phyloP scores from a whole-genome alignment of 1,284 basidiomycete species.

The Fomes fomentarius region DNA sequence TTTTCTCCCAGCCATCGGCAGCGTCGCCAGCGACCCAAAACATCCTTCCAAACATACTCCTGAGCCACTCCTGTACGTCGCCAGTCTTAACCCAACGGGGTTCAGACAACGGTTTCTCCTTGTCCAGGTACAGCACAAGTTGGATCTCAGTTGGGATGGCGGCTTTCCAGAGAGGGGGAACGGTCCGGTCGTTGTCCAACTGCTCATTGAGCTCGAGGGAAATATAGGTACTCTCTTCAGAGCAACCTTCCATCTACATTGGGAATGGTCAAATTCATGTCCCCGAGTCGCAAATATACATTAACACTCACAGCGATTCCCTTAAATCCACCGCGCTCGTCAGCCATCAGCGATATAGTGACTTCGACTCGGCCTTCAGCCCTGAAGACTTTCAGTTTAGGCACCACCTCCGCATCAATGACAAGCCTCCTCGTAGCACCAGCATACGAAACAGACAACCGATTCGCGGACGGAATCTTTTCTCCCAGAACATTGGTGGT shows the following conservation, averaged over 20 bases:
- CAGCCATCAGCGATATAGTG: constrained; percentile 58
- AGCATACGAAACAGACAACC: constrained; percentile 94
- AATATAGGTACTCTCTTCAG: constrained; percentile 69
- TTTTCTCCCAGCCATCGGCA: constrained; percentile 88
- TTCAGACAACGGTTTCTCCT: constrained; percentile 85
- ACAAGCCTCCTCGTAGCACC: constrained; percentile 85
- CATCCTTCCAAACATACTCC: constrained; percentile 84
- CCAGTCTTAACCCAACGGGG: constrained; percentile 96
- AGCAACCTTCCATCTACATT: constrained; percentile 73
- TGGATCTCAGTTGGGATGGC: constrained; percentile 54
- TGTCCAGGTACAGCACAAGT: constrained; percentile 78
- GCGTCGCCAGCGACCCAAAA: constrained; percentile 77
- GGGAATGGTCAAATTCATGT: constrained; percentile 12
- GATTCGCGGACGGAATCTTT: constrained; percentile 67
- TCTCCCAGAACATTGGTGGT: constrained; percentile 15
- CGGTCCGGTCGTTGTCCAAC: constrained; percentile 49
- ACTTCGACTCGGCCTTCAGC: constrained; percentile 88
- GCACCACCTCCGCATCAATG: constrained; percentile 87
- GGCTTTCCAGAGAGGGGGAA: constrained; percentile 68
- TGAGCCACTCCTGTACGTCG: constrained; percentile 91
- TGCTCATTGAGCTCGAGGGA: constrained; percentile 54
- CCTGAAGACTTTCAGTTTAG: constrained; percentile 80
- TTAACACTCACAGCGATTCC: constrained; percentile 69
- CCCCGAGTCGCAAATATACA: constrained; percentile 1
- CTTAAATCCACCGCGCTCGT: constrained; percentile 60